Evolutionary conservation across 495 filamentous ascomycete species (phyloP).

Genomic region (Aspergillus kassunensis): DNA sequence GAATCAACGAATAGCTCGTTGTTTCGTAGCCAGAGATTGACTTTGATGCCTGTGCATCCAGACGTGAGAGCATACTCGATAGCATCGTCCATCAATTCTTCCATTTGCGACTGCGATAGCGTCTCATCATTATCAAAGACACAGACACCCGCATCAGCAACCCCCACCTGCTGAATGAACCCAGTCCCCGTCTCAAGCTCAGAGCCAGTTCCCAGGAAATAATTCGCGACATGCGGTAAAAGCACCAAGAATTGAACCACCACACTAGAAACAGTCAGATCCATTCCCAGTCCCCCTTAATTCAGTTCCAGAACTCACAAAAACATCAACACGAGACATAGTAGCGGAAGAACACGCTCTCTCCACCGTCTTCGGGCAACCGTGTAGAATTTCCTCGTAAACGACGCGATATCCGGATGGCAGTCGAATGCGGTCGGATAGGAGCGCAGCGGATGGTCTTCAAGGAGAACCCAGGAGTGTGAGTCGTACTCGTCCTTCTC

Average conservation of each 20-base stretch:
- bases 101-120: too few species aligned
- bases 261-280: constrained; percentile 12
- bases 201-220: constrained; percentile 12
- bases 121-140: constrained; percentile 72
- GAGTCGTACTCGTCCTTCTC: constrained; percentile 25
- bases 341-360: constrained; percentile 21
- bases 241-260: constrained; percentile 20
- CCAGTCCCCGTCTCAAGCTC: background rate
- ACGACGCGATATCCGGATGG: constrained; percentile 24
- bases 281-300: too few species aligned
- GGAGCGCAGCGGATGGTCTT: constrained; percentile 40
- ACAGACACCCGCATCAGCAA: constrained; percentile 39
- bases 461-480: constrained; percentile 30
- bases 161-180: constrained; percentile 8
- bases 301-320: constrained; percentile 23
- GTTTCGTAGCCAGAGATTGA: constrained; percentile 64
- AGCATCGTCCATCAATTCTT: constrained; percentile 53
- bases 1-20: constrained; percentile 56
- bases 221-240: constrained; percentile 14
- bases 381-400: constrained; percentile 15
- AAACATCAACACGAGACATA: constrained; percentile 29
- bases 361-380: constrained; percentile 19
- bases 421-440: constrained; percentile 29
- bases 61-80: constrained; percentile 48
- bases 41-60: constrained; percentile 65